These are phyloP conservation scores for Urostyla sp. DNA, from an alignment of 73 alveolate species.

Conservation along the genomic window DNA sequence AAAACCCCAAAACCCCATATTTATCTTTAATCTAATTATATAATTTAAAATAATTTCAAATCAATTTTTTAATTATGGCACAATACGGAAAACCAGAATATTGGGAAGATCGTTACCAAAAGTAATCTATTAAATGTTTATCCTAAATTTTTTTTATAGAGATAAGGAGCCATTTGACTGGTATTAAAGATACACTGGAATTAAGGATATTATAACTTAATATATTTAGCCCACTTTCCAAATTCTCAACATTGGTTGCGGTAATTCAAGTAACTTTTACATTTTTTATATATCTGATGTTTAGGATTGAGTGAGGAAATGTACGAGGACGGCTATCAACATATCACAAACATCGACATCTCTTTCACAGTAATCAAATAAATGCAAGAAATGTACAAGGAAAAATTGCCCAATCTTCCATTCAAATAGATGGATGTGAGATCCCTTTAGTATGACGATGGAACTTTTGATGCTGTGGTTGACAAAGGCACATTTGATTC, in stretches of 20 bases:
- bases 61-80: slow-evolving; percentile 75
- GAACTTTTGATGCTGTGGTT: slow-evolving; percentile 91
- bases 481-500: slow-evolving; percentile 97
- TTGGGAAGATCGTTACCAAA: slow-evolving; percentile 98
- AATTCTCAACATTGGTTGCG: slow-evolving; percentile 95
- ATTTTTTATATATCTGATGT: background rate
- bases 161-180: slow-evolving; percentile 98
- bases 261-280: slow-evolving; percentile 83
- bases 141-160: slow-evolving; percentile 39
- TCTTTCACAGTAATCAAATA: slow-evolving; percentile 91
- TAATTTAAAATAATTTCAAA: too few relatives aligned
- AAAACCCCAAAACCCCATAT: too few relatives aligned
- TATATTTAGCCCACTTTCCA: slow-evolving; percentile 88
- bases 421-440: slow-evolving; percentile 94
- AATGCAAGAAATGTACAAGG: slow-evolving; percentile 95
- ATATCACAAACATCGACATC: slow-evolving; percentile 93
- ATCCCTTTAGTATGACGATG: slow-evolving; percentile 85
- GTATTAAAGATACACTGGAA: slow-evolving; percentile 95
- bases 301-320: slow-evolving; percentile 95
- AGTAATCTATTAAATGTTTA: slow-evolving; percentile 46
- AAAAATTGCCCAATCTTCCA: slow-evolving; percentile 92
- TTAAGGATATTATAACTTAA: slow-evolving; percentile 92
- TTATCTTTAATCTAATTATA: too few relatives aligned
- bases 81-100: slow-evolving; percentile 97
- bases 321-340: slow-evolving; percentile 97